Base-by-base conservation (phyloP, 1,284 basidiomycete species). In the Cryptococcus maquisensis region DNA sequence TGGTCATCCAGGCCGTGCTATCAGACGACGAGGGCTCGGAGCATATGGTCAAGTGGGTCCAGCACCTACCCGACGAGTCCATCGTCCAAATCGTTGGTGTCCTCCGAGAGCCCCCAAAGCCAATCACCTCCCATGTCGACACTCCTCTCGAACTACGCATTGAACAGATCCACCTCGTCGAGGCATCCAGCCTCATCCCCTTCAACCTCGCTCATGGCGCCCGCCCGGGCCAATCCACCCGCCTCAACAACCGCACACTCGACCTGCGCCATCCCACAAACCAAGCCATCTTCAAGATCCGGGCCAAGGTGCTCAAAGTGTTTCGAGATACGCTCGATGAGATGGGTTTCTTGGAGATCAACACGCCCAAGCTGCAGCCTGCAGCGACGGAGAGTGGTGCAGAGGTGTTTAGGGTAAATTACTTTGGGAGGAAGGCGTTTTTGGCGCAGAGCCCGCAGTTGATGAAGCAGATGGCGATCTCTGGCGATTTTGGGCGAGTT, bases 311-410 rank as follows among this genome's bases (percentile, higher is more conserved):
- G 28, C 73, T 77, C 62, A 72, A 72, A 47, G 65, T 79, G 23
- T 81, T 79, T 69, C 67, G 80, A 55, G 71, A 77, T 52, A 79
- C 69, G 59, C 69, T 81, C 58, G 78, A 79, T 60, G 60, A 65
- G 35, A 55, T 73, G 55, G 74, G 69, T 47, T 80, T 80, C 59
- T 67, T 79, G 57, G 79, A 80, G 67, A 96, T 98, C 60, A 92
- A 96, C 75, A 92, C 88, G 60, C 94, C 94, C 7, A 98, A 97
- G 77, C 81, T 98, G 3, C 93, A 96, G 73, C 92, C 89, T 44
- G 87, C 93, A 28, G 94, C 95, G 6, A 97, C 94, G 3, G 94
- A 98, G 76, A 90, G 87, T 36, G 94, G 95, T 5, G 90, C 94
- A 32, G 89, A 87, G 35, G 95, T 98, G 37, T 98, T 98, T 81